A percentile compares a stretch with the other conserved stretches of the same genome.
Evolutionary conservation across 805 yeast species (phyloP).

Genomic region (Pichia occidentalis): DNA sequence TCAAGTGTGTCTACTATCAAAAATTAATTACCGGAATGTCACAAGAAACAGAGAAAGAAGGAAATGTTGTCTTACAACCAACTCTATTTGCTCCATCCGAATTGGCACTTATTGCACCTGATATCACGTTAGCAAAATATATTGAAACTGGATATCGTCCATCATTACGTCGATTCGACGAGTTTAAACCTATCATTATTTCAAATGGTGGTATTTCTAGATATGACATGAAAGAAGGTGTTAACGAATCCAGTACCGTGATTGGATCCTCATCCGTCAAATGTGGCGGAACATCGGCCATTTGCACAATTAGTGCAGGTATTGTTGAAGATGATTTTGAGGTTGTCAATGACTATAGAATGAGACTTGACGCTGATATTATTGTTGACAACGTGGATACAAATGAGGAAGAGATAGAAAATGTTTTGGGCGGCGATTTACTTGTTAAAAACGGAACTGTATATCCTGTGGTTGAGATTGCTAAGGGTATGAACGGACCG

Average conservation of each 20-base stretch:
- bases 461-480: constrained; percentile 70
- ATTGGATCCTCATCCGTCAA: constrained; percentile 66
- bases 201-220: constrained; percentile 33
- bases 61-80: constrained; percentile 29
- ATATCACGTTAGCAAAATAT: constrained; percentile 72
- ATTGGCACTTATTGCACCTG: constrained; percentile 80
- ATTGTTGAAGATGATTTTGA: constrained; percentile 50
- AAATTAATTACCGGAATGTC: background rate
- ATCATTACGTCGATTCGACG: constrained; percentile 59
- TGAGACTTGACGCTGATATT: constrained; percentile 34
- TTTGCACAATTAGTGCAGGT: constrained; percentile 67
- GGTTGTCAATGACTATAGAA: constrained; percentile 36
- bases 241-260: constrained; percentile 25
- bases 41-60: constrained; percentile 11
- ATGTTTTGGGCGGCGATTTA: constrained; percentile 11
- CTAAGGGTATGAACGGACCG: constrained; percentile 69
- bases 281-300: constrained; percentile 65
- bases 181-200: constrained; percentile 55
- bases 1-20: background rate
- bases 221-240: constrained; percentile 19
- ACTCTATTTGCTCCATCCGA: constrained; percentile 75
- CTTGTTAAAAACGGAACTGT: constrained; percentile 34
- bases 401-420: constrained; percentile 12
- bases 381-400: constrained; percentile 16
- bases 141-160: constrained; percentile 73